These are phyloP conservation scores for Salinomyces thailandicus DNA, from an alignment of 2,329 filamentous ascomycete genomes.

Conservation along the genomic window DNA sequence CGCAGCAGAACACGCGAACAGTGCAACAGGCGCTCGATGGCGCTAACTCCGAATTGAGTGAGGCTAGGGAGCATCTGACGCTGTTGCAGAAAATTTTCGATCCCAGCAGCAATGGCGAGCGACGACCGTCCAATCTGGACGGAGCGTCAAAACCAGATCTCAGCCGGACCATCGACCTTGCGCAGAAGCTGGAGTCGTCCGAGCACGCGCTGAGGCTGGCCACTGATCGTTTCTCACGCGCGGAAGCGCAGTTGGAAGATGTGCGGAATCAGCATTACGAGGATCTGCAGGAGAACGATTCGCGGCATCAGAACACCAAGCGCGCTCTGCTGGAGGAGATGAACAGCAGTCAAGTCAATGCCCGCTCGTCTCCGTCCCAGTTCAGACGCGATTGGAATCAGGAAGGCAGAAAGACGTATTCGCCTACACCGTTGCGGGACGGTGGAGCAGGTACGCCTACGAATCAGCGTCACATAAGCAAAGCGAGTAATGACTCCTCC, in stretches of 20 bases:
- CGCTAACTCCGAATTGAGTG: slow-evolving; percentile 68
- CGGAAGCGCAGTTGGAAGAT: slow-evolving; percentile 72
- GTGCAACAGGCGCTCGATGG: slow-evolving; percentile 70
- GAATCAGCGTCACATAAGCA: slow-evolving; percentile 54
- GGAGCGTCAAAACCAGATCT: slow-evolving; percentile 60
- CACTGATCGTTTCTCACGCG: slow-evolving; percentile 66
- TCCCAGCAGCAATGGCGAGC: slow-evolving; percentile 41
- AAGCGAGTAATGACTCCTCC: slow-evolving; percentile 66
- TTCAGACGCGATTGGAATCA: slow-evolving; percentile 52
- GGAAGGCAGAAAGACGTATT: slow-evolving; percentile 53
- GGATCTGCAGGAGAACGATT: slow-evolving; percentile 55
- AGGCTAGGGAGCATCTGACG: slow-evolving; percentile 69
- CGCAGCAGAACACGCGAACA: slow-evolving; percentile 73
- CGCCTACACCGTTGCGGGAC: slow-evolving; percentile 40
- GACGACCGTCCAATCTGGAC: slow-evolving; percentile 59
- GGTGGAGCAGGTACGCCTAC: slow-evolving; percentile 55
- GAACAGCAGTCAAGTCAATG: slow-evolving; percentile 66
- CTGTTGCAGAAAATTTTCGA: slow-evolving; percentile 80
- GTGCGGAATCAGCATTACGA: slow-evolving; percentile 64
- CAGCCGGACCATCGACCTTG: slow-evolving; percentile 58
- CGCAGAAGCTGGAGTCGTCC: slow-evolving; percentile 75
- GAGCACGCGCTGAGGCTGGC: slow-evolving; percentile 80
- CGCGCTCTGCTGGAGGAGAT: slow-evolving; percentile 79
- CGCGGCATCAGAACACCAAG: slow-evolving; percentile 51
- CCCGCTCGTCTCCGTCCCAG: slow-evolving; percentile 63